These are phyloP conservation scores for Turnera subulata DNA, from an alignment of 345 rosid species.

Conservation along the genomic window DNA sequence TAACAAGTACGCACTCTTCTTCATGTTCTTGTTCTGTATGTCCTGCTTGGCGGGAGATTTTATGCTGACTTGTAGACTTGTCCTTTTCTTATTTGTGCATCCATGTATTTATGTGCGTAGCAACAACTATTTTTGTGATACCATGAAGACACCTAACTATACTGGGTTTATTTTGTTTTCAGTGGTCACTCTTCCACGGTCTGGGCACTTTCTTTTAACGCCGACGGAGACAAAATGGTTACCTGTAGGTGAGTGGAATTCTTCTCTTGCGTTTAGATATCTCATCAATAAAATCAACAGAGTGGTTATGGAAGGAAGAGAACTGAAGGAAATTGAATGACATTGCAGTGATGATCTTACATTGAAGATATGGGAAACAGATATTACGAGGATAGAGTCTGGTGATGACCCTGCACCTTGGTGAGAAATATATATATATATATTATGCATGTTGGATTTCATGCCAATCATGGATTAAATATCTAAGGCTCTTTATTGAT, in stretches of 20 bases:
- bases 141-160: not conserved
- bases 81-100: conserved; percentile 1
- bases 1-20: conserved; percentile 47
- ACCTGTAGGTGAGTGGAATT: conserved; percentile 66
- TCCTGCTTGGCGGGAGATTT: no score
- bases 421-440: conserved; percentile 42
- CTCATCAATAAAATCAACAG: not conserved
- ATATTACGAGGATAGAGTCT: conserved; percentile 49
- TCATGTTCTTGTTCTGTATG: not conserved
- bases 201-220: conserved; percentile 80
- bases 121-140: conserved; percentile 6
- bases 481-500: no score
- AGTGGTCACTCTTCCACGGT: conserved; percentile 93
- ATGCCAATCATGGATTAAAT: no score
- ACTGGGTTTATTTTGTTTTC: conserved; percentile 18
- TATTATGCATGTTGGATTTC: no score
- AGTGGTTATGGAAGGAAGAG: not conserved
- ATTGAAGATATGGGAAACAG: conserved; percentile 78
- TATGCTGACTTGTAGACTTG: not conserved
- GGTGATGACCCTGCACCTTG: conserved; percentile 72
- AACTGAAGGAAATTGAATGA: conserved; percentile 15
- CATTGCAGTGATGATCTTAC: conserved; percentile 92
- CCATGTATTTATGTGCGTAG: not conserved
- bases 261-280: conserved; percentile 8
- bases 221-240: conserved; percentile 82